Conservation (phyloP, 331 rosid species). For the Acacia concinna region DNA sequence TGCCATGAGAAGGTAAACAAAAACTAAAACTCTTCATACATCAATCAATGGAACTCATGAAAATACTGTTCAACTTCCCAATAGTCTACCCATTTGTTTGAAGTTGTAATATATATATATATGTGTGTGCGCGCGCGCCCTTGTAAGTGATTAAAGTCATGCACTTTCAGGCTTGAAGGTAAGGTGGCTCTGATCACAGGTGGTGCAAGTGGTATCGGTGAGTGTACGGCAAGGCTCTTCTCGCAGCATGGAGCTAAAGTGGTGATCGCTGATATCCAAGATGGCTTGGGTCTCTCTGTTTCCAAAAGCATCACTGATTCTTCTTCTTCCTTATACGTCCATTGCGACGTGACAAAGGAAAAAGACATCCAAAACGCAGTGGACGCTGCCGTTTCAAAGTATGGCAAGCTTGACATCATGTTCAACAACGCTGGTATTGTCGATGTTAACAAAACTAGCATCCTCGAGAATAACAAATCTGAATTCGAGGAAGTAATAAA, state of each 20-base stretch:
- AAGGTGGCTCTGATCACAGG: slow-evolving; percentile 60
- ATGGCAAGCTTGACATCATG: slow-evolving; percentile 65
- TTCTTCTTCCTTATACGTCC: slow-evolving; percentile 34
- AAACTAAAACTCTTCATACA: not conserved
- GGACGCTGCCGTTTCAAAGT: slow-evolving; percentile 32
- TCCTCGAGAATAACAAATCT: slow-evolving; percentile 16
- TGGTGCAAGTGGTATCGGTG: slow-evolving; percentile 55
- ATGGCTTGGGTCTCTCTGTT: not conserved
- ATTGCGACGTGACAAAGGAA: slow-evolving; percentile 48
- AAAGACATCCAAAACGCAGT: slow-evolving; percentile 41
- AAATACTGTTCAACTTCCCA: not conserved
- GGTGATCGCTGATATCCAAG: not conserved
- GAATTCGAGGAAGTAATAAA: slow-evolving; percentile 46
- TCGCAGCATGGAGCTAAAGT: slow-evolving; percentile 34
- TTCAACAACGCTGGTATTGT: slow-evolving; percentile 47
- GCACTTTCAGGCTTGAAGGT: slow-evolving; percentile 45
- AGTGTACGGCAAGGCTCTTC: slow-evolving; percentile 39
- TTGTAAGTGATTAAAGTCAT: not conserved
- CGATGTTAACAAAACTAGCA: slow-evolving; percentile 13
- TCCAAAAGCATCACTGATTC: not conserved
- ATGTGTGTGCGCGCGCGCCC: too few species aligned
- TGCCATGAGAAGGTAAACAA: not conserved
- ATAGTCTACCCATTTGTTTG: not conserved
- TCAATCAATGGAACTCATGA: too few species aligned
- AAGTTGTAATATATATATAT: not conserved